Evolutionary conservation across 192 early-diverging fungal genomes (phyloP), one percentile per base, ranked within the genome.

Genomic region (Podila horticola): DNA sequence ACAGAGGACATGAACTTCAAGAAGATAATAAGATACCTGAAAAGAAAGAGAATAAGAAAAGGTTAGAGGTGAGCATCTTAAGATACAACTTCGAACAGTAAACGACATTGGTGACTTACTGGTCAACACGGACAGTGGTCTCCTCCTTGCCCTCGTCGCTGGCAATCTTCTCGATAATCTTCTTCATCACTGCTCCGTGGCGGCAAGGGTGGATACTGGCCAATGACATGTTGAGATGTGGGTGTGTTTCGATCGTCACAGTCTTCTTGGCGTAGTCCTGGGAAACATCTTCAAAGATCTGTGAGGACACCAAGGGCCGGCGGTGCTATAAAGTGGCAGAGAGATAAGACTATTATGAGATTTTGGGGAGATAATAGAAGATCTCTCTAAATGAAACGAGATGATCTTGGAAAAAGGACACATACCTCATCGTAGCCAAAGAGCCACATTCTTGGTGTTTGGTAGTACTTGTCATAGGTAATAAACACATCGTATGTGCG

Each of bases 381-480:
- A 45, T 45, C 41, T 45, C 41, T 45, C 2, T 45, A 45, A 12
- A 45, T 15, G 41, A 45, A 45, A 17, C 41, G 13, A 15, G 41
- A 45, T 12, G 41, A 45, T 45, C 41, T 45, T 45, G 41, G 4
- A 45, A 45, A 45, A 17, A 28, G 64, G 26, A 36, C 17, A 28
- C 84, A 82, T 79, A 90, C 88, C 86, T 97, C 97, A 85, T 96
- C 95, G 82, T 98, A 99, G 15, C 98, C 98, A 90, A 95, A 97
- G 64, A 99, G 88, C 92, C 93, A 98, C 67, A 99, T 92, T 26
- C 97, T 92, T 20, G 98, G 98, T 8, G 98, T 99, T 85, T 98
- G 97, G 83, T 98, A 98, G 83, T 98, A 98, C 84, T 99, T 99
- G 91, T 99, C 98, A 84, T 99, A 99, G n/a, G 97, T 97, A 69